Base-by-base conservation (phyloP, 2,329 filamentous ascomycete genomes). In the Trichoderma citrinoviride region DNA sequence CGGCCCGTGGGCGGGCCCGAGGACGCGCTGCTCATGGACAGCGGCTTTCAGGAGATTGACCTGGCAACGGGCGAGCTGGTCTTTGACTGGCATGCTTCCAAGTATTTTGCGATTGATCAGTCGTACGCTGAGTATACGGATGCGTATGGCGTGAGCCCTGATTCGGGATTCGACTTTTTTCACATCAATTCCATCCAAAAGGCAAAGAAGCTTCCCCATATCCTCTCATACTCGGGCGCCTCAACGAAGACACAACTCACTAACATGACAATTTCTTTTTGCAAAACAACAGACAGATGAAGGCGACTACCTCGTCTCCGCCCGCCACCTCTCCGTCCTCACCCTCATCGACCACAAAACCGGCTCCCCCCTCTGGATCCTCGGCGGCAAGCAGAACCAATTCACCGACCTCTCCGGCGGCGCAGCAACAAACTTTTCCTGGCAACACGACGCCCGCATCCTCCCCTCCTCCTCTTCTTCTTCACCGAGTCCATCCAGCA, bases 151-250 rank as follows among this genome's bases (percentile, higher is more conserved):
- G 57, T 61, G 1, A 29, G 57, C 33, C 21, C 29, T 7, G 57
- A 61, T n/a, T 61, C 57, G 0, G 57, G 57, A 10, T 61, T 61
- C 19, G 57, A 61, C 29, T 61, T 61, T 50, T 61, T 50, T n/a
- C 57, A 61, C 15, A 61, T 61, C 17, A 61, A 61, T 12, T 61
- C 57, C 1, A 21, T 61, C 14, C 15, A 61, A 19, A 61, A 61
- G 29, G 57, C 37, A 50, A 41, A n/a, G n/a, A n/a, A n/a, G n/a
- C n/a, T n/a, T 12, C 1, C n/a, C 43, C 29, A 19, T 29, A 5
- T 14, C 25, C n/a, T 37, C 8, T 8, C 40, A 14, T n/a, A 25
- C 5, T n/a, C n/a, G n/a, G n/a, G n/a, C n/a, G n/a, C 15, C 44
- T 14, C 5, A 12, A 14, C 27, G 14, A 37, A 14, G 7, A 33